A percentile compares a stretch with the other conserved stretches of the same genome.
Evolutionary conservation across 805 yeast species (phyloP).

Genomic region (Hanseniaspora singularis): DNA sequence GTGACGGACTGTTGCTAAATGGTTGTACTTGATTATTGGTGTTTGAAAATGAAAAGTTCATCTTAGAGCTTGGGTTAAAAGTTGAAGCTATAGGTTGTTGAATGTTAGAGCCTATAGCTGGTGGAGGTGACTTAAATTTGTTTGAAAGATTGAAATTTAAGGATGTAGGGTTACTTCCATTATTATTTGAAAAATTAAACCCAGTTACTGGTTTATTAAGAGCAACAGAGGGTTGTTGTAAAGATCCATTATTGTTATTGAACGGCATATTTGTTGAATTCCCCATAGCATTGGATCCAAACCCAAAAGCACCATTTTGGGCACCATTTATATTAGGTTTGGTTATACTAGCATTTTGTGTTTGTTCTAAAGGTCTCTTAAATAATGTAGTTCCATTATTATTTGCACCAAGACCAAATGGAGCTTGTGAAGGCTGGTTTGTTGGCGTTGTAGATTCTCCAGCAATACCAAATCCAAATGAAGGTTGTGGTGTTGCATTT

Average conservation of each 20-base stretch:
- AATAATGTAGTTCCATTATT: neutral
- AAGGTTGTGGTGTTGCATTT: too few species aligned
- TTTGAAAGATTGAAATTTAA: slow-evolving; percentile 7
- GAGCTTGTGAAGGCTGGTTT: too few species aligned
- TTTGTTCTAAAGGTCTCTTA: too few species aligned
- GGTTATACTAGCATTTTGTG: too few species aligned
- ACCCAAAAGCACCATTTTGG: neutral
- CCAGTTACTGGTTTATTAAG: slow-evolving; percentile 11
- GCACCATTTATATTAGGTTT: neutral
- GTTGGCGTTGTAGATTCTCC: too few species aligned
- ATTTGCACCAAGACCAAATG: neutral
- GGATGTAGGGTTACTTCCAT: neutral
- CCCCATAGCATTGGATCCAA: too few species aligned
- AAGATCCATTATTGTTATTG: too few species aligned
- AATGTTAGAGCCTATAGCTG: too few species aligned
- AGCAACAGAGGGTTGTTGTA: slow-evolving; percentile 9
- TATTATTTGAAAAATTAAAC: slow-evolving; percentile 2
- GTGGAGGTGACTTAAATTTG: slow-evolving; percentile 17
- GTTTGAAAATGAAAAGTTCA: slow-evolving; percentile 15
- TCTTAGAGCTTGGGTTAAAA: slow-evolving; percentile 15
- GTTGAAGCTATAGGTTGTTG: too few species aligned
- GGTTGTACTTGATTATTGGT: slow-evolving; percentile 13
- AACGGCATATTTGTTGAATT: too few species aligned
- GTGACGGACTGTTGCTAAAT: neutral
- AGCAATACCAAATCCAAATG: neutral